Base-by-base conservation (phyloP, 83 land plant genomes). In the Isoetes engelmannii region DNA sequence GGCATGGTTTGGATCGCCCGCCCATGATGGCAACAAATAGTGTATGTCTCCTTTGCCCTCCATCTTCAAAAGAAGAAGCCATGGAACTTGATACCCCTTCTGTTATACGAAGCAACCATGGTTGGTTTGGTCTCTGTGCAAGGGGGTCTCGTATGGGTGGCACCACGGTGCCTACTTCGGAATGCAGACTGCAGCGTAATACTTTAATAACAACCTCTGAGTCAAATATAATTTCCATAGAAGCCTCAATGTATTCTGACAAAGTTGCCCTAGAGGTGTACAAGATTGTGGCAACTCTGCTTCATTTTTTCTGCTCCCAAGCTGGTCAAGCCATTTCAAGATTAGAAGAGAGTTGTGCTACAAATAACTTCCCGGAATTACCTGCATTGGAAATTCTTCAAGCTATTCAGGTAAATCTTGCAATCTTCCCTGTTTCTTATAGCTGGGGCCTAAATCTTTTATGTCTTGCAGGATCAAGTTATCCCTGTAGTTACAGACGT, bases 381-480 rank as follows among this genome's bases (percentile, higher is more conserved):
- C 97, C 99, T n/a, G 83, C 84, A 72, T 94, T 92, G 67, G 97
- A 95, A 69, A 89, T 95, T 75, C 79, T 95, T 49, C 90, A 95
- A 69, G 87, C 88, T 7, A 57, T 95, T 72, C 97, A 95, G 99
- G 99, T 95, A 74, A 46, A 63, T 63, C 49, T 57, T 3, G 47
- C 45, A 57, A 48, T 7, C 48, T 8, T 70, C 17, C 15, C 70
- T 46, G 8, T 7, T 45, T 9, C 67, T 7, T 53, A 6, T 64
- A 64, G 53, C 44, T 43, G 17, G 17, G 17, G 18, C 56, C 57
- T n/a, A 57, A 5, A 45, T 58, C 9, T 72, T 42, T 18, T 78
- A 37, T 45, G 17, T 69, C 15, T 17, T 77, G 69, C 74, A 88
- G 98, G 97, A 94, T 75, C 98, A 94, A 74, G 87, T 82, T 13